Percentiles rank a stretch among this genome's conserved stretches.
Conservation (phyloP, 108 stramenopile genomes). For the Schizochytrium sp. region DNA sequence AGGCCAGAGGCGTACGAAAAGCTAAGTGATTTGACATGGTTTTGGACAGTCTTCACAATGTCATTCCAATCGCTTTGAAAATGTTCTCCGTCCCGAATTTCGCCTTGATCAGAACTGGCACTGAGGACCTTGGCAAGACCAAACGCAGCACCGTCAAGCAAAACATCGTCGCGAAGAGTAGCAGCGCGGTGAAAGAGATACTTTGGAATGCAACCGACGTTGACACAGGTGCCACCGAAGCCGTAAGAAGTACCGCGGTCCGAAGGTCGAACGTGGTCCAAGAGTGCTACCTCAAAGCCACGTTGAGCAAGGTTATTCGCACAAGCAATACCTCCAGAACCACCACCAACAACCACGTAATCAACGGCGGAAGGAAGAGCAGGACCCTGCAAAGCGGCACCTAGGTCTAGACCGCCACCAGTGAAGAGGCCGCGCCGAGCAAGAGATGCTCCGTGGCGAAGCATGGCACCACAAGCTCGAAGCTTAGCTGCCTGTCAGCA, state of each 20-base stretch:
- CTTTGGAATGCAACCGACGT: slow-evolving; percentile 82
- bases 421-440: not conserved
- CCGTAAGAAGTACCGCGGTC: slow-evolving; percentile 74
- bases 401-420: not conserved
- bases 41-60: slow-evolving; percentile 66
- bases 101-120: slow-evolving; percentile 68
- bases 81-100: slow-evolving; percentile 61
- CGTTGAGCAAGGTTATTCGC: slow-evolving; percentile 69
- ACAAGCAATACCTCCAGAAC: slow-evolving; percentile 40
- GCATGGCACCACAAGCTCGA: not conserved
- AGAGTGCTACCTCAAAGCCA: slow-evolving; percentile 70
- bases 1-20: slow-evolving; percentile 73
- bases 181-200: slow-evolving; percentile 75
- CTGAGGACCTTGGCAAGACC: slow-evolving; percentile 72
- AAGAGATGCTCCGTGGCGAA: not conserved
- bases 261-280: slow-evolving; percentile 75
- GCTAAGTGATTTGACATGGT: slow-evolving; percentile 73
- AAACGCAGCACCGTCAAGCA: slow-evolving; percentile 78
- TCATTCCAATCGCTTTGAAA: slow-evolving; percentile 59
- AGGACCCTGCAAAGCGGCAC: slow-evolving; percentile 6
- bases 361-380: not conserved
- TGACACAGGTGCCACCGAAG: slow-evolving; percentile 81
- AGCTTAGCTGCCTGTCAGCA: not conserved
- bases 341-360: slow-evolving; percentile 16
- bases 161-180: not conserved